Evolutionary conservation across 1,139 yeast species (phyloP), one percentile per base, ranked within the genome.

Genomic region (Zygosaccharomyces sapae): DNA sequence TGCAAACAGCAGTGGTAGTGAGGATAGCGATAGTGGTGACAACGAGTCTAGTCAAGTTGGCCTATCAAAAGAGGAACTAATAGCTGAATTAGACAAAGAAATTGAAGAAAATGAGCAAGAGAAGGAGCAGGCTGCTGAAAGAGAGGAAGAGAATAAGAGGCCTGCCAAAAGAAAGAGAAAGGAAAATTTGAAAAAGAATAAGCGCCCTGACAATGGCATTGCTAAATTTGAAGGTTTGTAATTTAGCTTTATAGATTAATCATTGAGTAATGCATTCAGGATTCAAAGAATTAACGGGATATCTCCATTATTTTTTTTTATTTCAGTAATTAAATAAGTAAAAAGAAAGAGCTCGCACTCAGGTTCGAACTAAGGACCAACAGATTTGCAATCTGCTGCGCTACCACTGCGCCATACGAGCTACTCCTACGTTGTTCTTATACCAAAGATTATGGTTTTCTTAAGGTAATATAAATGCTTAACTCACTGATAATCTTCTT

Each of bases 381-480:
- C 84, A 81, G 87, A 81, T 82, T 82, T 82, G 88, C 87, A 82
- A 82, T 82, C 87, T 82, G 84, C 86, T 81, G 86, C 88, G 86
- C 86, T 82, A 82, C 87, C 87, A 79, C 87, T 81, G 86, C 86
- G 87, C 87, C 86, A 81, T 73, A 76, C 82, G 77, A 77, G 83
- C 85, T 57, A 31, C 34, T 20, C 22, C 25, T 22, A 4, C 7
- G 25, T 6, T 22, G 25, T 5, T 22, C 24, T 4, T 22, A 5
- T 5, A 4, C 24, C 7, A 22, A 5, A 4, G 24, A 4, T 4
- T 22, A 22, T 5, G 5, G 24, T 22, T 5, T 22, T 22, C 5
- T 22, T 22, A 5, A 22, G 9, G 25, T 1, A 6, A 22, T 4
- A 22, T 3, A 19, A 2, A 22, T 22, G 9, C 7, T 22, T 22